Evolutionary conservation across 495 filamentous ascomycete species (phyloP).

Genomic region (Staphylotrichum tortipilum): DNA sequence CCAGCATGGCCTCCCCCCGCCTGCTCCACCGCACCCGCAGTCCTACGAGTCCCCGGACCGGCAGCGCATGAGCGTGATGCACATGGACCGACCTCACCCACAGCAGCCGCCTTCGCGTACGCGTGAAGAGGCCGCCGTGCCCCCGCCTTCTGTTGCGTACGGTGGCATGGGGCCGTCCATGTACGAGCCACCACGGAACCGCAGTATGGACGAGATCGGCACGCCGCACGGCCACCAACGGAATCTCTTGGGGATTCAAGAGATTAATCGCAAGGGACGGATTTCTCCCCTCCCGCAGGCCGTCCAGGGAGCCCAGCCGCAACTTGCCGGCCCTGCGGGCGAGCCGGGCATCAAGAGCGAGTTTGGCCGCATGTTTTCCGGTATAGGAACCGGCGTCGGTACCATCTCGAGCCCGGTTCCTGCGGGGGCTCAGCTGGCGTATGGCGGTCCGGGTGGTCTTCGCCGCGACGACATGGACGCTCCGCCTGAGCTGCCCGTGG

Average conservation of each 20-base stretch:
- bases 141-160: conserved; percentile 39
- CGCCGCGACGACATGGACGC: conserved; percentile 41
- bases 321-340: conserved; percentile 60
- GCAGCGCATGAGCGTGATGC: conserved; percentile 27
- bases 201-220: conserved; percentile 52
- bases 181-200: conserved; percentile 35
- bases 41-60: conserved; percentile 44
- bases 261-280: conserved; percentile 56
- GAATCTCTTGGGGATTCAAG: conserved; percentile 49
- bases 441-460: conserved; percentile 27
- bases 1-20: conserved; percentile 32
- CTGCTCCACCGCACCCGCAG: conserved; percentile 28
- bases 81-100: conserved; percentile 30
- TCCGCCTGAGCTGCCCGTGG: conserved; percentile 26
- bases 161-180: conserved; percentile 25
- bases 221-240: conserved; percentile 35
- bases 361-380: conserved; percentile 83
- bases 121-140: conserved; percentile 29
- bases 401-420: conserved; percentile 47
- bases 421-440: conserved; percentile 38
- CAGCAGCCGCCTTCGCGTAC: conserved; percentile 27
- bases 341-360: conserved; percentile 86
- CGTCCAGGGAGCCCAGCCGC: conserved; percentile 82
- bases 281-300: conserved; percentile 80
- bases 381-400: conserved; percentile 78